These are phyloP conservation scores for Colletotrichum kahawae DNA, from an alignment of 2,329 filamentous ascomycete species.

Conservation along the genomic window DNA sequence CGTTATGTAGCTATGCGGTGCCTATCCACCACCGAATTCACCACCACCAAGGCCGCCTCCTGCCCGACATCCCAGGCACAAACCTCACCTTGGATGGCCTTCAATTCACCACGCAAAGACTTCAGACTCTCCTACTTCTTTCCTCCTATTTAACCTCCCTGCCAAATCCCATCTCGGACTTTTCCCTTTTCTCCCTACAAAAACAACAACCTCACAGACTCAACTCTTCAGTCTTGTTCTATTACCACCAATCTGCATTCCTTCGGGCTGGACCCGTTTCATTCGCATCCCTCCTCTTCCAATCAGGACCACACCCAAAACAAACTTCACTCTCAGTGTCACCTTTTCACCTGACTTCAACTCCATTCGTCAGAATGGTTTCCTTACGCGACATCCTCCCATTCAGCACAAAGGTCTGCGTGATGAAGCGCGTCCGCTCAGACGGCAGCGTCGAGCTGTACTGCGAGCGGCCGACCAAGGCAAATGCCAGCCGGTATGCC, in stretches of 20 bases:
- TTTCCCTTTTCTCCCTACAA: neutral
- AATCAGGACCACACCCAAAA: neutral
- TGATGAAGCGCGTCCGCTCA: neutral
- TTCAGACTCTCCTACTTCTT: neutral
- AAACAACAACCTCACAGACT: neutral
- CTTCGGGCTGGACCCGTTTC: neutral
- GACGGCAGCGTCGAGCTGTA: neutral
- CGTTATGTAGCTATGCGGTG: neutral
- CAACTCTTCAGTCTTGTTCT: neutral
- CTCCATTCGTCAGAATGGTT: neutral
- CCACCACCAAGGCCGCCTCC: neutral
- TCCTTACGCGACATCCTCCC: neutral
- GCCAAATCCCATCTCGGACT: neutral
- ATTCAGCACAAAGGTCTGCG: neutral
- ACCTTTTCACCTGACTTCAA: neutral
- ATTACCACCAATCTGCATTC: rapidly evolving
- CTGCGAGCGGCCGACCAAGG: neutral
- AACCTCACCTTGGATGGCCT: neutral
- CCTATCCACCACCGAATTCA: neutral
- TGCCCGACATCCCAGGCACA: neutral
- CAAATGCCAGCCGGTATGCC: neutral
- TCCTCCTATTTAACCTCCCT: neutral
- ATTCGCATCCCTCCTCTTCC: neutral
- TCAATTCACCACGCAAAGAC: neutral
- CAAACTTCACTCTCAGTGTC: neutral